These are phyloP conservation scores for Amylostereum areolatum DNA, from an alignment of 1,284 basidiomycete genomes.

Conservation along the genomic window DNA sequence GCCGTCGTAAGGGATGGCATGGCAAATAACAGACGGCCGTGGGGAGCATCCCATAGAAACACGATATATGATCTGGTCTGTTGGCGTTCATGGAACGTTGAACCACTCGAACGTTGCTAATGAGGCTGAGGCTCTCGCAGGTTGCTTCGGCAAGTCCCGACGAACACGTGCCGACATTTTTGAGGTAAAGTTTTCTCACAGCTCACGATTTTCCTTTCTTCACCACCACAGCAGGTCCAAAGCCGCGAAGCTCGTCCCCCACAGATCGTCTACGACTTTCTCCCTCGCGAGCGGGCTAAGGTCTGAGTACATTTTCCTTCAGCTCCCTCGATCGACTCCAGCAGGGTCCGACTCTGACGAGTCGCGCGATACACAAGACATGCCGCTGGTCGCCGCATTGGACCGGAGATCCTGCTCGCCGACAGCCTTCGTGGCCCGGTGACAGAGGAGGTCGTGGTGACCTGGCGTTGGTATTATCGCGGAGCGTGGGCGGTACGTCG, in stretches of 20 bases:
- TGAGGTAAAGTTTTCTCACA: too few species aligned
- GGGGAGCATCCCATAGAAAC: too few species aligned
- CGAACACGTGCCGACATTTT: too few species aligned
- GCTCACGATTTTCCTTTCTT: too few species aligned
- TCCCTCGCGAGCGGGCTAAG: conserved; percentile 50
- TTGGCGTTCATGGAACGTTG: too few species aligned
- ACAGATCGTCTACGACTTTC: conserved; percentile 27
- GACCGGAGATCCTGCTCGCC: conserved; percentile 23
- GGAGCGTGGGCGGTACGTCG: conserved; percentile 22
- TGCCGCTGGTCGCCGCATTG: conserved; percentile 18
- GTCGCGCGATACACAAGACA: conserved; percentile 44
- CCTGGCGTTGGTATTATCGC: conserved; percentile 24
- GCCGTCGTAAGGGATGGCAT: too few species aligned
- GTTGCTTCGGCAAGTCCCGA: too few species aligned
- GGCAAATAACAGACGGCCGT: too few species aligned
- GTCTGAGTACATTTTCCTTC: conserved; percentile 54
- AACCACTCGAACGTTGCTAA: too few species aligned
- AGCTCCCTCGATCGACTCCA: conserved; percentile 46
- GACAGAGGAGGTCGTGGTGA: conserved; percentile 10
- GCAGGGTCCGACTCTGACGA: conserved; percentile 39
- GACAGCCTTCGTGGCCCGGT: conserved; percentile 5
- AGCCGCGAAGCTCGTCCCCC: conserved; percentile 46
- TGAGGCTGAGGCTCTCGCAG: too few species aligned
- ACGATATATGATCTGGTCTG: too few species aligned
- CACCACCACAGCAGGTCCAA: conserved; percentile 35